These are phyloP conservation scores for Pseudogymnoascus sp. DNA, from an alignment of 2,329 filamentous ascomycete species.

Conservation along the genomic window DNA sequence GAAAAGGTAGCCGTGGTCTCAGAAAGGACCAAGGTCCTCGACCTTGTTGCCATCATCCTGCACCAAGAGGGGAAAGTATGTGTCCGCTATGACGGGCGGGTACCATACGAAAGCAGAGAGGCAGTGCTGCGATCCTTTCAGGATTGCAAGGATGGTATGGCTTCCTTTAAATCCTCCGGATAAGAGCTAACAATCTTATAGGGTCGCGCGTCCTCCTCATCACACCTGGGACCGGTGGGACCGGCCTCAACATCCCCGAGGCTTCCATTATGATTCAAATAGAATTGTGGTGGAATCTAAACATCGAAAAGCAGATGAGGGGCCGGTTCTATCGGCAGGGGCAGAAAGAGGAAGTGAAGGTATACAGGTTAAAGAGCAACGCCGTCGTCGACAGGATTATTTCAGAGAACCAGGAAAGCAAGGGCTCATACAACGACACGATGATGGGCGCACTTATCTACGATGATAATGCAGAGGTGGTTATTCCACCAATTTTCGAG, in stretches of 20 bases:
- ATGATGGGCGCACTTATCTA: neutral
- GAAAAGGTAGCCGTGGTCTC: neutral
- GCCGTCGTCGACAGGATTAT: neutral
- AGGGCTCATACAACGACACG: neutral
- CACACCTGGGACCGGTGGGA: neutral
- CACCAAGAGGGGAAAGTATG: neutral
- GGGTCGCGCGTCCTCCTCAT: neutral
- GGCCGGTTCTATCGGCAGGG: neutral
- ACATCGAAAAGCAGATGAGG: too few species aligned
- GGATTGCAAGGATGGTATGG: too few species aligned
- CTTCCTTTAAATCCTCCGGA: neutral
- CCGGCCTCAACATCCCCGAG: too few species aligned
- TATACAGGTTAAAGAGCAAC: neutral
- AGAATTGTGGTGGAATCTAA: too few species aligned
- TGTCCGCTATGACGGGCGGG: neutral
- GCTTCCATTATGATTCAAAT: too few species aligned
- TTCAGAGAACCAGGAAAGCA: neutral
- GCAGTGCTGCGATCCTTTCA: too few species aligned
- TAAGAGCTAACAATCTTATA: too few species aligned
- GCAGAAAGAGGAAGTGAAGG: neutral
- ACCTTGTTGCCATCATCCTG: neutral
- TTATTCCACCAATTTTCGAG: neutral
- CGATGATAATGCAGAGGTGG: neutral
- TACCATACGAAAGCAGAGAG: neutral
- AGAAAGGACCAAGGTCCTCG: neutral